phyloP scores from a whole-genome alignment of 768 basidiomycete species.

The Infundibulicybe gibba region DNA sequence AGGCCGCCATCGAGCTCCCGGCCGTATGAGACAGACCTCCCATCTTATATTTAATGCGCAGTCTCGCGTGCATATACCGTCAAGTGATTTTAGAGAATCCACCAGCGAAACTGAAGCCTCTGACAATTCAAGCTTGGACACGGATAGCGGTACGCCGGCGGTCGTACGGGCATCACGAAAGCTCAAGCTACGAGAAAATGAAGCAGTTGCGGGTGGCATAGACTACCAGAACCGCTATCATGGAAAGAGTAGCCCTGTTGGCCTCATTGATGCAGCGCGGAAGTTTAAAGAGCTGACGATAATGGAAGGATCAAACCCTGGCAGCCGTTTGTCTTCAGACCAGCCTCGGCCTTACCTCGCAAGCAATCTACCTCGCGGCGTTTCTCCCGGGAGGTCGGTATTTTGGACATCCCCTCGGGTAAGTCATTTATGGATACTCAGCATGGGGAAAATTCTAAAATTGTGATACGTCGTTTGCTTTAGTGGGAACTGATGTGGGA shows the following conservation, averaged over 20 bases:
- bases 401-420: conserved; percentile 63
- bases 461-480: not conserved
- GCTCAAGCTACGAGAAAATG: conserved; percentile 31
- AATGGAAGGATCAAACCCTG: conserved; percentile 25
- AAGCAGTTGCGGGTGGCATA: conserved; percentile 16
- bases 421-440: conserved; percentile 12
- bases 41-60: conserved; percentile 25
- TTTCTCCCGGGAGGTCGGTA: conserved; percentile 32
- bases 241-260: conserved; percentile 56
- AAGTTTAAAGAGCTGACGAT: conserved; percentile 51
- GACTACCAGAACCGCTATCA: conserved; percentile 52
- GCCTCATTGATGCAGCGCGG: conserved; percentile 50
- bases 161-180: conserved; percentile 13
- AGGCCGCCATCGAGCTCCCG: too few relatives aligned
- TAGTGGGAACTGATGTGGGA: conserved; percentile 64
- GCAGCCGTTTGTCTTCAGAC: not conserved
- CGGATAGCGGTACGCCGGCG: conserved; percentile 24
- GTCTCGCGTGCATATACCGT: conserved; percentile 10
- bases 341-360: too few relatives aligned
- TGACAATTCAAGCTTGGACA: conserved; percentile 27
- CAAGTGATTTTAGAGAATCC: conserved; percentile 3
- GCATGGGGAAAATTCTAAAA: too few relatives aligned
- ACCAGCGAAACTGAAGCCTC: conserved; percentile 22
- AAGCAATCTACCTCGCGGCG: conserved; percentile 1
- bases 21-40: conserved; percentile 16